phyloP scores from a whole-genome alignment of 495 filamentous ascomycete genomes.

The Pyrenula massariospora region DNA sequence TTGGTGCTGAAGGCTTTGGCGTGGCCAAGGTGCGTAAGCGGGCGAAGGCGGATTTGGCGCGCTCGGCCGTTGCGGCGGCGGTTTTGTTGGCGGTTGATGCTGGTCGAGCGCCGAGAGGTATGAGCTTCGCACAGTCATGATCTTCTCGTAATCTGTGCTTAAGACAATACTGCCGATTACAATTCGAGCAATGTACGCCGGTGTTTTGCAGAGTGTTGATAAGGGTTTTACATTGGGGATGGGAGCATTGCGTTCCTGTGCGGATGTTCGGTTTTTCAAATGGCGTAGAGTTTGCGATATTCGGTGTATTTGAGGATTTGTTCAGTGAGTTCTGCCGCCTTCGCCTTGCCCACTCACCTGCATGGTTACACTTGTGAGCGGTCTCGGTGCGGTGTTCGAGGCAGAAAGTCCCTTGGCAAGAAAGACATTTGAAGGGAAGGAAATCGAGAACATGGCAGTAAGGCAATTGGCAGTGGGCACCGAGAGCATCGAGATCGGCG shows the following conservation, averaged over 20 bases:
- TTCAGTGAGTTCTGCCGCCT: slow-evolving; percentile 24
- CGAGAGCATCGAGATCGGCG: slow-evolving; percentile 69
- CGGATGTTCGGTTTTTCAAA: slow-evolving; percentile 41
- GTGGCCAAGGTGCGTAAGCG: slow-evolving; percentile 43
- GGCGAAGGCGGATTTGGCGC: slow-evolving; percentile 41
- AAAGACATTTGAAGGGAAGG: slow-evolving; percentile 89
- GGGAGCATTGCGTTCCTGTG: slow-evolving; percentile 61
- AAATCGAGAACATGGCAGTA: slow-evolving; percentile 95
- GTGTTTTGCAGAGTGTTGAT: slow-evolving; percentile 71
- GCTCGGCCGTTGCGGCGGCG: slow-evolving; percentile 14
- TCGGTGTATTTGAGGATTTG: slow-evolving; percentile 12
- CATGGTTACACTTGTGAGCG: slow-evolving; percentile 67
- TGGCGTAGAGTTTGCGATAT: slow-evolving; percentile 7
- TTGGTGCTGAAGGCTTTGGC: slow-evolving; percentile 41
- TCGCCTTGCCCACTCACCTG: slow-evolving; percentile 75
- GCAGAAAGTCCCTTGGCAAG: slow-evolving; percentile 77
- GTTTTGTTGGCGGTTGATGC: slow-evolving; percentile 6
- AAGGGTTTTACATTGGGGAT: slow-evolving; percentile 65
- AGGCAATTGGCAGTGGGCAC: slow-evolving; percentile 78
- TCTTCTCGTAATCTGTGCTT: slow-evolving; percentile 80
- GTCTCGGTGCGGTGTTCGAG: slow-evolving; percentile 88
- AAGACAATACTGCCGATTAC: slow-evolving; percentile 81
- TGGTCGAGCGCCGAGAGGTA: slow-evolving; percentile 55
- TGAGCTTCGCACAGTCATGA: slow-evolving; percentile 69
- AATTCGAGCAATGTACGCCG: slow-evolving; percentile 68